Conservation (phyloP, 163 green algal genomes). For the Prototheca cutis region DNA sequence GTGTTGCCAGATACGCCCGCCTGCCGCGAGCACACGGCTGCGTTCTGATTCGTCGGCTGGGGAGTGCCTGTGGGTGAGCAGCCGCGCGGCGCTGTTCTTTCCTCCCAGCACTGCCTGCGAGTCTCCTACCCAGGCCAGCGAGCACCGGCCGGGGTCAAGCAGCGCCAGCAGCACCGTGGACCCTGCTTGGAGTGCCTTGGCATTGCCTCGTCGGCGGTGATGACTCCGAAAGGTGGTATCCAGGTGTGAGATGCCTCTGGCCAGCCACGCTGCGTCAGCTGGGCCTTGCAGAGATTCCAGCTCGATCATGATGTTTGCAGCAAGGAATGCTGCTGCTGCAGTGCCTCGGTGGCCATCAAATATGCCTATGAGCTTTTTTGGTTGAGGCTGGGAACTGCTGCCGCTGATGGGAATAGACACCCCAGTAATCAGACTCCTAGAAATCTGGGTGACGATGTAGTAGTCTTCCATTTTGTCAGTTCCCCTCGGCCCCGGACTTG, state of each 20-base stretch:
- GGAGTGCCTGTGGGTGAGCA: constrained; percentile 65
- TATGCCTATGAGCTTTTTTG: constrained; percentile 55
- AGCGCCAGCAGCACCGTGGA: constrained; percentile 64
- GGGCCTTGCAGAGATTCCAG: constrained; percentile 10
- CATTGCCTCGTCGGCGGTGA: no score
- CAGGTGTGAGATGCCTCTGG: constrained; percentile 6
- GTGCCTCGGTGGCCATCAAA: constrained; percentile 82
- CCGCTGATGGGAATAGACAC: no score
- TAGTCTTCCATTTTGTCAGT: no score
- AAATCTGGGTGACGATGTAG: no score
- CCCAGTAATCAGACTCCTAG: no score
- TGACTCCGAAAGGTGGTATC: constrained; percentile 16
- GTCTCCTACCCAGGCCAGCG: constrained; percentile 81
- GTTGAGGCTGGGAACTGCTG: no score
- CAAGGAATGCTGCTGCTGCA: constrained; percentile 47
- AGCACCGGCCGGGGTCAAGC: constrained; percentile 35
- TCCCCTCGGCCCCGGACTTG: no score
- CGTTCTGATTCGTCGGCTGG: constrained; percentile 53
- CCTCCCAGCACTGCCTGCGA: constrained; percentile 76
- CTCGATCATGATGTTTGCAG: constrained; percentile 7
- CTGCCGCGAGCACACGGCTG: constrained; percentile 42
- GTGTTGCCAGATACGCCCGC: constrained; percentile 35
- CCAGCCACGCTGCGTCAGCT: constrained; percentile 10
- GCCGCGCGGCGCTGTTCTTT: constrained; percentile 25
- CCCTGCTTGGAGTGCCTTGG: constrained; percentile 49